A percentile compares a stretch with the other conserved stretches of the same genome.
Evolutionary conservation across 495 filamentous ascomycete species (phyloP).

Genomic region (Aspergillus ellipticus): DNA sequence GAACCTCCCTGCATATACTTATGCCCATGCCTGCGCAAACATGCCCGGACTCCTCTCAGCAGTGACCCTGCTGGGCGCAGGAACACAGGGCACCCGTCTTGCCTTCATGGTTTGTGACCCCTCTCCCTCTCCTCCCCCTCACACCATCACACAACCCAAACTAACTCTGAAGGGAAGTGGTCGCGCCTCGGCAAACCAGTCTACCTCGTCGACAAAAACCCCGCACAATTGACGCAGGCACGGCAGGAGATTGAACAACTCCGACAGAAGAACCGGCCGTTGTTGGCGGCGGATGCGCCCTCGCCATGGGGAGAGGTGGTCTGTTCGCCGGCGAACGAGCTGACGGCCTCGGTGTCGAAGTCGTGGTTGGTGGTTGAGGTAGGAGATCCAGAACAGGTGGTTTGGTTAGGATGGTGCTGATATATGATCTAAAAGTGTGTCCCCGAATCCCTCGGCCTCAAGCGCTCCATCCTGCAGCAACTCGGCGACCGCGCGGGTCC

Average conservation of each 20-base stretch:
- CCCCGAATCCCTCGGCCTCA: slow-evolving; percentile 28
- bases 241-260: slow-evolving; percentile 13
- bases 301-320: too few species aligned
- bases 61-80: slow-evolving; percentile 25
- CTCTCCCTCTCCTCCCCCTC: too few species aligned
- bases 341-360: neutral
- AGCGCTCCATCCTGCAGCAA: slow-evolving; percentile 25
- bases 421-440: slow-evolving; percentile 24
- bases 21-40: too few species aligned
- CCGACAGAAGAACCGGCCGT: too few species aligned
- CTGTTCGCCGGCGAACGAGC: too few species aligned
- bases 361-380: slow-evolving; percentile 40
- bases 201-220: slow-evolving; percentile 26
- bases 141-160: too few species aligned
- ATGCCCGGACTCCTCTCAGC: neutral
- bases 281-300: neutral
- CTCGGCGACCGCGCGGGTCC: slow-evolving; percentile 25
- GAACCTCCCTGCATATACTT: too few species aligned
- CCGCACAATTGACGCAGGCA: slow-evolving; percentile 22
- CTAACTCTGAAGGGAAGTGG: too few species aligned
- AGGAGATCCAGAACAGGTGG: too few species aligned
- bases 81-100: slow-evolving; percentile 34
- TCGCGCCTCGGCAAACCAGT: slow-evolving; percentile 30
- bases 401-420: too few species aligned
- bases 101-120: slow-evolving; percentile 34